phyloP scores from a whole-genome alignment of 768 basidiomycete species.

The Russula brevipes region DNA sequence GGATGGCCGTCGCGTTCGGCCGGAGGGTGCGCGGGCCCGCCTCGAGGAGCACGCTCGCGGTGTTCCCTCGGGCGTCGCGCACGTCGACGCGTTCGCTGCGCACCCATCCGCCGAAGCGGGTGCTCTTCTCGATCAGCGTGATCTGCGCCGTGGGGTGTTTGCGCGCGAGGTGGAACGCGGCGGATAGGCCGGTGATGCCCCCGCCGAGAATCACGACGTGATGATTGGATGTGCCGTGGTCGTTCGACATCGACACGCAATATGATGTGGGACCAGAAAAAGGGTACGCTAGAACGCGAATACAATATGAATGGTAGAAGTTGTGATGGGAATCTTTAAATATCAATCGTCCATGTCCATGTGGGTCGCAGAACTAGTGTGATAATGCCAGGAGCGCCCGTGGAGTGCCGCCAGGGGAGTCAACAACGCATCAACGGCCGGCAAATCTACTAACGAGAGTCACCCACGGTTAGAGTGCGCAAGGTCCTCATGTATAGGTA shows the following conservation, averaged over 20 bases:
- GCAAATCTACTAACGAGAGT: not conserved
- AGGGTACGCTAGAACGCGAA: not conserved
- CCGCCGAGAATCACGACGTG: slow-evolving; percentile 69
- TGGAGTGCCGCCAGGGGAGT: not conserved
- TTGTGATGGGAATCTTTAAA: not conserved
- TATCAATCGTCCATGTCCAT: too few relatives aligned
- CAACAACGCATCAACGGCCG: not conserved
- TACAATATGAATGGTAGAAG: not conserved
- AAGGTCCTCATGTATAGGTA: slow-evolving; percentile 6
- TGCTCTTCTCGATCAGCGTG: slow-evolving; percentile 61
- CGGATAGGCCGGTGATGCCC: slow-evolving; percentile 75
- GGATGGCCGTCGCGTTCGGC: slow-evolving; percentile 63
- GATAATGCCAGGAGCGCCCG: not conserved
- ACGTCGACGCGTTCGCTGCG: slow-evolving; percentile 51
- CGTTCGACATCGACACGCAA: not conserved
- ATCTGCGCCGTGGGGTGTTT: slow-evolving; percentile 56
- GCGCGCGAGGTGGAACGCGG: slow-evolving; percentile 71
- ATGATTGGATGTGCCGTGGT: slow-evolving; percentile 21
- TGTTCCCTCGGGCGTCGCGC: slow-evolving; percentile 27
- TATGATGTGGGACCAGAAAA: not conserved
- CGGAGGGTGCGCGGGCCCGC: slow-evolving; percentile 83
- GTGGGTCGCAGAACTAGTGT: too few relatives aligned
- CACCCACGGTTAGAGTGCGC: too few relatives aligned
- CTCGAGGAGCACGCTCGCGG: slow-evolving; percentile 60
- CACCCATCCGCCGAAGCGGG: slow-evolving; percentile 83